Percentiles rank a stretch among this genome's conserved stretches.
Evolutionary conservation across 176 grass and related monocot genomes (phyloP).

Genomic region (Avena sativa): DNA sequence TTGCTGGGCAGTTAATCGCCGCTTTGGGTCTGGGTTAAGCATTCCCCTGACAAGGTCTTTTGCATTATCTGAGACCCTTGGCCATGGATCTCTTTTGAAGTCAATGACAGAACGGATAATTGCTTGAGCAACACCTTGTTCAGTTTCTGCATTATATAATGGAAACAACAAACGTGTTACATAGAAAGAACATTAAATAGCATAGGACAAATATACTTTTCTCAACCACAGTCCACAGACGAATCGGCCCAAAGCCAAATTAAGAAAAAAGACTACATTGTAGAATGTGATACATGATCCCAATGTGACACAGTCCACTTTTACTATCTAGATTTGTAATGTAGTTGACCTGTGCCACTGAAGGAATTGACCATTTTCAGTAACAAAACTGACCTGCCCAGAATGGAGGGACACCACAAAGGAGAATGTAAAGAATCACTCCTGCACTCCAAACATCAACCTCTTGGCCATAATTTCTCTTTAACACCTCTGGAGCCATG

Average conservation of each 20-base stretch:
- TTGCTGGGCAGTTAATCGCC: slow-evolving; percentile 79
- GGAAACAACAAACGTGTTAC: slow-evolving; percentile 36
- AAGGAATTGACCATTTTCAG: slow-evolving; percentile 32
- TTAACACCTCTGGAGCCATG: slow-evolving; percentile 98
- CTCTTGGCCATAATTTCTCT: slow-evolving; percentile 94
- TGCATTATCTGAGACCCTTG: slow-evolving; percentile 86
- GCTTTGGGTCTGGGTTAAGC: slow-evolving; percentile 81
- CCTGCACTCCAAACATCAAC: slow-evolving; percentile 99
- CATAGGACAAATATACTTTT: background rate
- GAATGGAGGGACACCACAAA: slow-evolving; percentile 95
- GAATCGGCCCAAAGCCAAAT: background rate
- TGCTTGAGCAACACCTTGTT: slow-evolving; percentile 94
- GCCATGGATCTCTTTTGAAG: slow-evolving; percentile 94
- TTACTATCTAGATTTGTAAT: background rate
- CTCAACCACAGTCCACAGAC: background rate
- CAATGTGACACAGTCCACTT: background rate
- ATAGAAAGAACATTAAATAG: slow-evolving; percentile 7
- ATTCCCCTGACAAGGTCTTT: slow-evolving; percentile 84
- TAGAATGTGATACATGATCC: background rate
- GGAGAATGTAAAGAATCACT: slow-evolving; percentile 95
- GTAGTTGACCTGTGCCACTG: background rate
- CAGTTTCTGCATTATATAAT: slow-evolving; percentile 73
- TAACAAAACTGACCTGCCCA: slow-evolving; percentile 82
- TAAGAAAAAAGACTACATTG: background rate
- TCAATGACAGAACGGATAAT: slow-evolving; percentile 85